These are phyloP conservation scores for Colletotrichum cuscutae DNA, from an alignment of 2,329 filamentous ascomycete species.

Conservation along the genomic window DNA sequence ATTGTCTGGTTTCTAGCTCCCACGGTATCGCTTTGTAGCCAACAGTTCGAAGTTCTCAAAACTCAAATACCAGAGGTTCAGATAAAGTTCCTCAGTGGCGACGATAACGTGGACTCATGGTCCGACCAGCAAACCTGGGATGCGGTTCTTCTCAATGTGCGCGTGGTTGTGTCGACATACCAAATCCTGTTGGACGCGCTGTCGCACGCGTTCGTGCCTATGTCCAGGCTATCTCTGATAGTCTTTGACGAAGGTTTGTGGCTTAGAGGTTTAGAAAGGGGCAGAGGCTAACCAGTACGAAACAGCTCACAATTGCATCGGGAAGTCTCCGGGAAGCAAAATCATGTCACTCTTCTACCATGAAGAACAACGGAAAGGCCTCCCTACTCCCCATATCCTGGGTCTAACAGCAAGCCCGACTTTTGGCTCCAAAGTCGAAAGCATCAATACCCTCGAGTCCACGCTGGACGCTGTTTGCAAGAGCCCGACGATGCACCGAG, in stretches of 20 bases:
- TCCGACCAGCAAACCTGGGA: conserved; percentile 75
- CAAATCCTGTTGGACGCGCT: conserved; percentile 81
- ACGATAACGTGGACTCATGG: conserved; percentile 80
- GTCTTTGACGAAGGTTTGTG: conserved; percentile 84
- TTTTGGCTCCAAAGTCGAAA: conserved; percentile 64
- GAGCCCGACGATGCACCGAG: conserved; percentile 74
- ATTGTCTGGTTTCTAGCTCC: conserved; percentile 80
- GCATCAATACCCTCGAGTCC: conserved; percentile 71
- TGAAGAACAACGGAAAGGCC: conserved; percentile 49
- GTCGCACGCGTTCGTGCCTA: conserved; percentile 76
- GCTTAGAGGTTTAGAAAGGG: not conserved
- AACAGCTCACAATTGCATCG: conserved; percentile 78
- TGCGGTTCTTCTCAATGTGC: conserved; percentile 68
- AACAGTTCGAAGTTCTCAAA: conserved; percentile 71
- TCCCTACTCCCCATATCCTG: conserved; percentile 71
- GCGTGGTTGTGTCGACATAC: conserved; percentile 82
- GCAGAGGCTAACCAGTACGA: conserved; percentile 30
- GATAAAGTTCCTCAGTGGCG: conserved; percentile 72
- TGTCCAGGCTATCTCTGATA: conserved; percentile 72
- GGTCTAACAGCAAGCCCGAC: conserved; percentile 86
- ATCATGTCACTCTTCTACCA: conserved; percentile 83
- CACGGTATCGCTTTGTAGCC: conserved; percentile 73
- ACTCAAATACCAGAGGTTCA: conserved; percentile 69
- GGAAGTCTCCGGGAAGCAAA: conserved; percentile 70
- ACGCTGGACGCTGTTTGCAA: conserved; percentile 77